Evolutionary conservation across 2,329 filamentous ascomycete species (phyloP), one percentile per base, ranked within the genome.

Genomic region (Fusarium floridanum): DNA sequence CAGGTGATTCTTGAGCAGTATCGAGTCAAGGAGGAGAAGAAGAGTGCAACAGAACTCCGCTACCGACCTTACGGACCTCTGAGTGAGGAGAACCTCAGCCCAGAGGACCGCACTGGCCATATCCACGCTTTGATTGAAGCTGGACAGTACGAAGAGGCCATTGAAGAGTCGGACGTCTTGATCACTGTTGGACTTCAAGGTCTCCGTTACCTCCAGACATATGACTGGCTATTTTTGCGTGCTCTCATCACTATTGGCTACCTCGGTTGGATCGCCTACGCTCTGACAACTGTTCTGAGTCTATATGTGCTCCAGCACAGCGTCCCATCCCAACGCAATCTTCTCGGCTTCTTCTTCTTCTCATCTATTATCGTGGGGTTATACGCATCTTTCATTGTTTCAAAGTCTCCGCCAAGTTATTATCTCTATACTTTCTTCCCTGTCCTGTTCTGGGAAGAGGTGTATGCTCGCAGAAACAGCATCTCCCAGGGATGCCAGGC

Each of bases 221-320:
- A 99, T 79, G 97, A 99, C 84, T 99, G 97, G 97, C 88, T 99
- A 3, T 99, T 99, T 84, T 85, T 99, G 39, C 90, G 97, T 70
- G 93, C 94, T 2, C 87, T 99, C 60, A 93, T 99, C 69, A 98
- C 97, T 2, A 81, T 93, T 14, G 97, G 97, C 20, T 99, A 98
- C 79, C 85, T 98, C 9, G 97, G 97, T 22, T 99, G 96, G 96
- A 97, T 98, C 80, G 93, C 93, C 1, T 99, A 95, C 82, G 95
- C 95, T 2, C 86, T 97, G 61, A 97, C 95, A 1, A 97, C 93
- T 0, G 95, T 98, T 57, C 88, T 98, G 71, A 93, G 98, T 80
- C 85, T 95, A 62, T 95, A 98, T 82, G 94, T 99, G 61, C 86
- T 98, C 29, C 91, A 95, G 75, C 91, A 91, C 37, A 88, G 88